Conservation (phyloP, 768 basidiomycete genomes). For the Collybia sp. region DNA sequence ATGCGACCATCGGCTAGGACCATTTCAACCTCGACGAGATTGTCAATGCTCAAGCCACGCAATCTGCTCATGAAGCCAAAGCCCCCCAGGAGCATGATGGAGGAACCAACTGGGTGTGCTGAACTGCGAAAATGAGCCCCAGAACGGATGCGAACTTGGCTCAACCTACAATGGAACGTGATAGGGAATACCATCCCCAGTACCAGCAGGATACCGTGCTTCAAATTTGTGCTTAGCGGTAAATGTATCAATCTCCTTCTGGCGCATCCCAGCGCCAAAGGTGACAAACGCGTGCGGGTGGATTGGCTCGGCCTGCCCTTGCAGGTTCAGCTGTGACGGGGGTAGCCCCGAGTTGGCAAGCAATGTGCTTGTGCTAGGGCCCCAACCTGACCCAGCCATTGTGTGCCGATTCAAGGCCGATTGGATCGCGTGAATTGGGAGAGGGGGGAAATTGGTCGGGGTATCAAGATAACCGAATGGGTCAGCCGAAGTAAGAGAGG, state of each 20-base stretch:
- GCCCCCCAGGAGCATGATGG: conserved; percentile 80
- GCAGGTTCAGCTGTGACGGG: conserved; percentile 29
- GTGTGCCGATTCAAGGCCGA: conserved; percentile 26
- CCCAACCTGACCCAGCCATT: conserved; percentile 27
- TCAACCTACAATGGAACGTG: conserved; percentile 70
- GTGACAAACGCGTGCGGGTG: conserved; percentile 77
- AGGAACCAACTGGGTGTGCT: conserved; percentile 76
- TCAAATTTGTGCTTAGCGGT: conserved; percentile 66
- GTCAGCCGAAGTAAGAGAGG: conserved; percentile 27
- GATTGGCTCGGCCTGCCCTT: conserved; percentile 51
- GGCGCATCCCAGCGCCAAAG: conserved; percentile 81
- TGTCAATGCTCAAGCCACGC: conserved; percentile 85
- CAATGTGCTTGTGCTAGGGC: conserved; percentile 14
- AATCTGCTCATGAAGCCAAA: conserved; percentile 85
- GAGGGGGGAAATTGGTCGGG: conserved; percentile 23
- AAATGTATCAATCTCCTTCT: conserved; percentile 79
- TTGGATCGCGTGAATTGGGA: conserved; percentile 24
- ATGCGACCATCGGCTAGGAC: conserved; percentile 90
- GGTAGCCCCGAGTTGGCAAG: conserved; percentile 23
- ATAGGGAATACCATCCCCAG: conserved; percentile 60
- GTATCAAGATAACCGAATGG: conserved; percentile 60
- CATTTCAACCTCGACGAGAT: conserved; percentile 87
- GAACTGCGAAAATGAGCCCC: conserved; percentile 37
- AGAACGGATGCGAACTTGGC: conserved; percentile 2
- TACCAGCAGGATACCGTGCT: conserved; percentile 47